Base-by-base conservation (phyloP, 2,329 filamentous ascomycete genomes). In the Trichoderma asperellum region DNA sequence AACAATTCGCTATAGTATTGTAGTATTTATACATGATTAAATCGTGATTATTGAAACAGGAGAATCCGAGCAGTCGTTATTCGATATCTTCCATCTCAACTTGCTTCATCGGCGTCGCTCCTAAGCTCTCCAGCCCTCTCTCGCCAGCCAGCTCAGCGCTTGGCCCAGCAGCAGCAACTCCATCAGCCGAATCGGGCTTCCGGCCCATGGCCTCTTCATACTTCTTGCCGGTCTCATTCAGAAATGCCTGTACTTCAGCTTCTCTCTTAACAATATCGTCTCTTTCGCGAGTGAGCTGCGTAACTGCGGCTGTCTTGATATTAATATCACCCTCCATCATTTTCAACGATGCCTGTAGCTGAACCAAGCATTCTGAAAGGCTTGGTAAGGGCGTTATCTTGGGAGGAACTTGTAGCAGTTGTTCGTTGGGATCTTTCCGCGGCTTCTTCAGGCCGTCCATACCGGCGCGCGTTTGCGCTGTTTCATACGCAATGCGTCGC, bases 381-480 rank as follows among this genome's bases (percentile, higher is more conserved):
- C 88, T 90, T 0, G 94, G 94, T 29, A 97, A 81, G 2, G 93
- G 90, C 6, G 91, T 90, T 75, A 97, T 92, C 71, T 88, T 90
- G 2, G 92, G 88, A 0, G 91, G 91, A 2, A 89, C 89, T 68
- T 84, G 88, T 5, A 86, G 79, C 12, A 83, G 59, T 18, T 77
- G 75, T 24, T 83, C 77, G 72, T 78, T 73, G 47, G 78, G 73
- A 32, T 77, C 77, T 52, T 77, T 75, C 47, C 76, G 77, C 35
- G 70, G 67, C 32, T 68, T 71, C 75, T 83, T 85, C 27, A 91
- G 76, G 0, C 89, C 91, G 74, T 95, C 94, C 82, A 96, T 91
- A n/a, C 93, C 95, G 4, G 92, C 92, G 24, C 91, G 87, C 10
- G 92, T 94, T 81, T 98, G 95, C 5, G 92, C 91, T 12, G 89